A percentile compares a stretch with the other conserved stretches of the same genome.
Evolutionary conservation across 2,329 filamentous ascomycete species (phyloP).

Genomic region (Cladosporium sp.): DNA sequence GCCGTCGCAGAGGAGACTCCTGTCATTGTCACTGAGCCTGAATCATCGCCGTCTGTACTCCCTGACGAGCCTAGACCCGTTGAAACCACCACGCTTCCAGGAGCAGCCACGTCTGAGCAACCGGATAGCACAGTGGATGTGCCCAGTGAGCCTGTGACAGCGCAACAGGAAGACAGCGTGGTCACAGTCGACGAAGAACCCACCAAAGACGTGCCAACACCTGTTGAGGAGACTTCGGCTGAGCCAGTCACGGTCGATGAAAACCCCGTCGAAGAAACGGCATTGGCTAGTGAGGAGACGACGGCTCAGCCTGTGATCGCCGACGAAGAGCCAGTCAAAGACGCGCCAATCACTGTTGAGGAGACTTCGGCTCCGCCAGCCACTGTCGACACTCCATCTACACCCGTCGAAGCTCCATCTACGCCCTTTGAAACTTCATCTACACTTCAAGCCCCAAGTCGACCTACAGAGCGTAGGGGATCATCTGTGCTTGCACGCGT

Average conservation of each 20-base stretch:
- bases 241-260: neutral
- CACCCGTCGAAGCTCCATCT: neutral
- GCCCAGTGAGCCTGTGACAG: neutral
- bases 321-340: neutral
- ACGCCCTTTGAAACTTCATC: neutral
- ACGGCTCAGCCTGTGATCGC: neutral
- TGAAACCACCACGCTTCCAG: neutral
- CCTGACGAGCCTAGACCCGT: neutral
- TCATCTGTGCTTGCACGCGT: conserved; percentile 26
- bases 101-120: neutral
- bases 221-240: neutral
- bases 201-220: neutral
- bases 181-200: neutral
- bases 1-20: neutral
- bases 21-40: neutral
- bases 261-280: neutral
- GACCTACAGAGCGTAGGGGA: conserved; percentile 21
- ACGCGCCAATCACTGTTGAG: neutral
- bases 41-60: too few relatives aligned
- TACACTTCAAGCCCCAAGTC: neutral
- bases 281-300: neutral
- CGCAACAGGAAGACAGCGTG: neutral
- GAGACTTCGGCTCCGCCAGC: neutral
- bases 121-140: neutral
- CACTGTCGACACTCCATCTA: neutral